These are phyloP conservation scores for Microdochium bolleyi DNA, from an alignment of 2,329 filamentous ascomycete species.

Conservation along the genomic window DNA sequence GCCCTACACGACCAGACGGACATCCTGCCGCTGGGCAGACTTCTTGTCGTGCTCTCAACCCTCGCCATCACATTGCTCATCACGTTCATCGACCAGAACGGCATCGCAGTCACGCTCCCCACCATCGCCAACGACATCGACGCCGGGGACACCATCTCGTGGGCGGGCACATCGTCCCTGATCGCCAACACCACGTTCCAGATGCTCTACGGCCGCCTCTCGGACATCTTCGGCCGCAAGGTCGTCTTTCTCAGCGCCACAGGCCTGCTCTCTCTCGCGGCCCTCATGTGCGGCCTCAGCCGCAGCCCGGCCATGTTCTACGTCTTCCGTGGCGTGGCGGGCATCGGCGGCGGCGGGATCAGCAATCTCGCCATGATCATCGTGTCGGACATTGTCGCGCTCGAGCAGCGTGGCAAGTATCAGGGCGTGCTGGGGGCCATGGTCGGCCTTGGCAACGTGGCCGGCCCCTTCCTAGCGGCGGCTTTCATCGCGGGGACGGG, in stretches of 20 bases:
- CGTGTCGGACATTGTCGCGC: constrained; percentile 25
- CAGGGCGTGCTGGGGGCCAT: constrained; percentile 33
- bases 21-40: constrained; percentile 22
- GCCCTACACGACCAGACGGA: constrained; percentile 15
- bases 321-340: constrained; percentile 23
- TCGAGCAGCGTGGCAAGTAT: constrained; percentile 25
- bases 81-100: constrained; percentile 27
- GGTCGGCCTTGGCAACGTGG: constrained; percentile 34
- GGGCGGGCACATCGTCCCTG: constrained; percentile 27
- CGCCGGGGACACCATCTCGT: constrained; percentile 21
- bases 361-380: constrained; percentile 27
- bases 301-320: constrained; percentile 22
- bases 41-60: constrained; percentile 18
- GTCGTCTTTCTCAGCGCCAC: constrained; percentile 19
- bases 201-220: constrained; percentile 24
- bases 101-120: constrained; percentile 23
- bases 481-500: constrained; percentile 23
- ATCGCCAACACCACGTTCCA: constrained; percentile 27
- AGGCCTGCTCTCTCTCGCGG: constrained; percentile 16
- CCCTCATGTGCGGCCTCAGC: constrained; percentile 23
- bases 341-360: constrained; percentile 25
- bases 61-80: constrained; percentile 22
- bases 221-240: constrained; percentile 27
- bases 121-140: constrained; percentile 25
- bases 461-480: constrained; percentile 36